phyloP scores from a whole-genome alignment of 2,329 filamentous ascomycete species.

The Knoxdaviesia capensis region DNA sequence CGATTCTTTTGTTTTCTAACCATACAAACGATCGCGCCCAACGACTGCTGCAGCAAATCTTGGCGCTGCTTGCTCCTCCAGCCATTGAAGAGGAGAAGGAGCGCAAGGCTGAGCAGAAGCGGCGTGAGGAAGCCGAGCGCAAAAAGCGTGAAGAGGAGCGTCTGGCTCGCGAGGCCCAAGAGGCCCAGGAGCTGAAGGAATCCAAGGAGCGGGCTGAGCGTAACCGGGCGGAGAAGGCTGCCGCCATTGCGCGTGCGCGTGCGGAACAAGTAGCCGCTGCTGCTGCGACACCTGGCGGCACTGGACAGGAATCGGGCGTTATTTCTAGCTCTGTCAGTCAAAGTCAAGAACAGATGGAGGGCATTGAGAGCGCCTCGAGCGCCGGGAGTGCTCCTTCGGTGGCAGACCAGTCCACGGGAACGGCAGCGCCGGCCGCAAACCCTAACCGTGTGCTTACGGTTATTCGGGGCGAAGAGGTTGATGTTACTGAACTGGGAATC shows the following conservation, averaged over 20 bases:
- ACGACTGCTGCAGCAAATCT: constrained; percentile 42
- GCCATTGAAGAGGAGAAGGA: constrained; percentile 52
- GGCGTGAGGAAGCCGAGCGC: constrained; percentile 32
- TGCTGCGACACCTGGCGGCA: constrained; percentile 14
- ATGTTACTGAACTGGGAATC: constrained; percentile 88
- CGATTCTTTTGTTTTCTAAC: constrained; percentile 56
- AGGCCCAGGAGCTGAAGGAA: constrained; percentile 50
- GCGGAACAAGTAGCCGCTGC: constrained; percentile 35
- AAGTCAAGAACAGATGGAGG: constrained; percentile 41
- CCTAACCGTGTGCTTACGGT: constrained; percentile 48
- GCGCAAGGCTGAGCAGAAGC: constrained; percentile 36
- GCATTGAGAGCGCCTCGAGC: constrained; percentile 37
- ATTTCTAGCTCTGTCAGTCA: too few relatives aligned
- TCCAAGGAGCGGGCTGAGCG: constrained; percentile 45
- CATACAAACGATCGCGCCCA: constrained; percentile 45
- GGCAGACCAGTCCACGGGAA: not conserved
- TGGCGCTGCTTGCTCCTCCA: constrained; percentile 58
- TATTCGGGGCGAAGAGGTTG: constrained; percentile 70
- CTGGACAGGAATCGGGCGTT: too few relatives aligned
- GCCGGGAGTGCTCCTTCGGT: constrained; percentile 11
- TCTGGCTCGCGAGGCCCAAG: constrained; percentile 47
- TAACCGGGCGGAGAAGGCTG: constrained; percentile 29
- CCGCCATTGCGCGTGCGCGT: not conserved
- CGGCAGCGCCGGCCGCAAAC: constrained; percentile 6
- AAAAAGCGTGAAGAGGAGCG: constrained; percentile 46